A percentile compares a stretch with the other conserved stretches of the same genome.
Evolutionary conservation across 2,329 filamentous ascomycete genomes (phyloP).

Genomic region (Plectosphaerella sp.): DNA sequence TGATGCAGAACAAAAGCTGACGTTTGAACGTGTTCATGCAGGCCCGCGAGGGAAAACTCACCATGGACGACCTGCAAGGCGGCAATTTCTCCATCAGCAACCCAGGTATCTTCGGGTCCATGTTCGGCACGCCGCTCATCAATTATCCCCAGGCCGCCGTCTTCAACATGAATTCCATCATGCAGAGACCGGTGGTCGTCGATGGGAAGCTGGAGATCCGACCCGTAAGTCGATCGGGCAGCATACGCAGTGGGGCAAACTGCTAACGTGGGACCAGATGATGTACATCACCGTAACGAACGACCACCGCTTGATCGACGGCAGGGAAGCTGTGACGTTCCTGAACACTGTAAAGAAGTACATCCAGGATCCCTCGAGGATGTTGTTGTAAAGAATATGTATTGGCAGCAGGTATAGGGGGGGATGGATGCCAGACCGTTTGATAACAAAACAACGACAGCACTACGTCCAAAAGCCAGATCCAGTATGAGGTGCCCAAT

Average conservation of each 20-base stretch:
- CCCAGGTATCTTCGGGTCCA: conserved; percentile 65
- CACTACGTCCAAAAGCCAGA: no score
- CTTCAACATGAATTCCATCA: conserved; percentile 57
- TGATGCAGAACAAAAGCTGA: no score
- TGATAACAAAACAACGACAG: no score
- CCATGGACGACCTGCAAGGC: conserved; percentile 73
- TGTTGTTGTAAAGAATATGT: conserved; percentile 26
- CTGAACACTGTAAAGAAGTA: conserved; percentile 27
- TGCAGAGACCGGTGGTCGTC: conserved; percentile 48
- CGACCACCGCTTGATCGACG: conserved; percentile 50
- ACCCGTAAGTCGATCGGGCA: conserved; percentile 23
- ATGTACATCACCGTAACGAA: conserved; percentile 49
- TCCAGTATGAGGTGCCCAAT: no score
- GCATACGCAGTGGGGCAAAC: background rate
- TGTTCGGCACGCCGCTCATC: conserved; percentile 62
- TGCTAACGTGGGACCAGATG: conserved; percentile 28
- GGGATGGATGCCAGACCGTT: no score
- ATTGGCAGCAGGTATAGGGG: no score
- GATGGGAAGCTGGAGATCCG: conserved; percentile 45
- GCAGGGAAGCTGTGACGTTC: conserved; percentile 58
- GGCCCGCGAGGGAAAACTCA: conserved; percentile 69
- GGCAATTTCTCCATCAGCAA: conserved; percentile 76
- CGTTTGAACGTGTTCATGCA: conserved; percentile 16
- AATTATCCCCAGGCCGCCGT: conserved; percentile 66
- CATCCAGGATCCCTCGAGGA: conserved; percentile 37